Conservation (phyloP, 345 rosid species). For the Sisymbrium altissimum region DNA sequence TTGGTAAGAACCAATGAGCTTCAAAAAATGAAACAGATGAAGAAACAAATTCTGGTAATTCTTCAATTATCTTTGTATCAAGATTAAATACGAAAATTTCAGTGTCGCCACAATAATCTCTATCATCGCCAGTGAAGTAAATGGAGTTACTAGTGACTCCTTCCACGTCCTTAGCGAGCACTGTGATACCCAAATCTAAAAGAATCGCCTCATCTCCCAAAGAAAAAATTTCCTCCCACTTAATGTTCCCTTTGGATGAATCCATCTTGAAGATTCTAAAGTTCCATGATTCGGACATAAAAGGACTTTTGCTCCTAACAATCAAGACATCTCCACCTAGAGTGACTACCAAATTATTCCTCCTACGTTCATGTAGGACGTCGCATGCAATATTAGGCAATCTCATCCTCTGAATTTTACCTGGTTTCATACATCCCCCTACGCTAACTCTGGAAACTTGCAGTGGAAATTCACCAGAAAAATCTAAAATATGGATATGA, state of each 20-base stretch:
- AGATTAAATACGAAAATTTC: not conserved
- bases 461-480: not conserved
- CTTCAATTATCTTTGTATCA: not conserved
- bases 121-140: not conserved
- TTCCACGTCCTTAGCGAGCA: not conserved
- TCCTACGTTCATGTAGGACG: too few relatives aligned
- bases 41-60: not conserved
- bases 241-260: not conserved
- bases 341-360: not conserved
- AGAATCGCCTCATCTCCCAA: not conserved
- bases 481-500: not conserved
- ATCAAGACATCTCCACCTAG: not conserved
- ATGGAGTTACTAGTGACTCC: not conserved
- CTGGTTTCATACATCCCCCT: too few relatives aligned
- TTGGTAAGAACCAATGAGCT: constrained; percentile 7
- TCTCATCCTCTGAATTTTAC: too few relatives aligned
- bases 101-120: not conserved
- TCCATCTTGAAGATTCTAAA: not conserved
- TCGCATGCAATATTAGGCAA: too few relatives aligned
- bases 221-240: not conserved
- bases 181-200: constrained; percentile 4
- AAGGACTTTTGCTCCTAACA: not conserved
- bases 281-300: not conserved
- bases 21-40: not conserved
- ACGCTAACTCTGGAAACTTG: too few relatives aligned